phyloP scores from a whole-genome alignment of 2,329 filamentous ascomycete genomes.

The Ceratocystiopsis sp. region DNA sequence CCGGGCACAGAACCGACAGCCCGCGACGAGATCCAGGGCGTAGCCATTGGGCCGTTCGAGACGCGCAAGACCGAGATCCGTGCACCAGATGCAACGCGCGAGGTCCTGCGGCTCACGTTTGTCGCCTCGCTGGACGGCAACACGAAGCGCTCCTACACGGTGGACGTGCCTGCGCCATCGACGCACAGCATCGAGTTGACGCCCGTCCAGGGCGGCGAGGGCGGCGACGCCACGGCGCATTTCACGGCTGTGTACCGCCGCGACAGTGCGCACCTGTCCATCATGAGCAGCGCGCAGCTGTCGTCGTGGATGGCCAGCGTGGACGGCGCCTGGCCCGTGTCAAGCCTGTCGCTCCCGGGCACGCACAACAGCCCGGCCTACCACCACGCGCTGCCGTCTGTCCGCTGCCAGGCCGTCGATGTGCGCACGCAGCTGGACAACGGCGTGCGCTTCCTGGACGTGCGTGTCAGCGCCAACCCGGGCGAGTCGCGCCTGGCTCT shows the following conservation, averaged over 20 bases:
- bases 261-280: slow-evolving; percentile 33
- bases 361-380: slow-evolving; percentile 89
- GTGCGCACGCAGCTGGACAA: slow-evolving; percentile 67
- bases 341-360: slow-evolving; percentile 75
- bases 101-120: slow-evolving; percentile 61
- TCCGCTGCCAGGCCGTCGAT: slow-evolving; percentile 75
- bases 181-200: slow-evolving; percentile 43
- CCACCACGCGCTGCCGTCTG: slow-evolving; percentile 72
- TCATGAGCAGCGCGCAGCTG: slow-evolving; percentile 57
- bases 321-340: slow-evolving; percentile 53
- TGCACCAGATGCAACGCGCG: slow-evolving; percentile 37
- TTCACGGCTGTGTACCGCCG: slow-evolving; percentile 52
- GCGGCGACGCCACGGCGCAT: slow-evolving; percentile 9
- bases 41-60: slow-evolving; percentile 52
- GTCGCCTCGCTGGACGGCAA: slow-evolving; percentile 24
- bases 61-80: slow-evolving; percentile 45
- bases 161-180: slow-evolving; percentile 51
- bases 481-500: slow-evolving; percentile 43
- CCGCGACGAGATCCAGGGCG: slow-evolving; percentile 37
- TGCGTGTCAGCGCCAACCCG: slow-evolving; percentile 46
- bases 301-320: slow-evolving; percentile 69
- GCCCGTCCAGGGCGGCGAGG: slow-evolving; percentile 25
- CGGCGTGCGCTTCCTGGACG: slow-evolving; percentile 86
- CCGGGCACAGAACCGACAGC: slow-evolving; percentile 11
- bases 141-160: slow-evolving; percentile 38